Percentiles rank a stretch among this genome's conserved stretches.
Evolutionary conservation across 768 basidiomycete genomes (phyloP).

Genomic region (Chlorophyllum brunneum): DNA sequence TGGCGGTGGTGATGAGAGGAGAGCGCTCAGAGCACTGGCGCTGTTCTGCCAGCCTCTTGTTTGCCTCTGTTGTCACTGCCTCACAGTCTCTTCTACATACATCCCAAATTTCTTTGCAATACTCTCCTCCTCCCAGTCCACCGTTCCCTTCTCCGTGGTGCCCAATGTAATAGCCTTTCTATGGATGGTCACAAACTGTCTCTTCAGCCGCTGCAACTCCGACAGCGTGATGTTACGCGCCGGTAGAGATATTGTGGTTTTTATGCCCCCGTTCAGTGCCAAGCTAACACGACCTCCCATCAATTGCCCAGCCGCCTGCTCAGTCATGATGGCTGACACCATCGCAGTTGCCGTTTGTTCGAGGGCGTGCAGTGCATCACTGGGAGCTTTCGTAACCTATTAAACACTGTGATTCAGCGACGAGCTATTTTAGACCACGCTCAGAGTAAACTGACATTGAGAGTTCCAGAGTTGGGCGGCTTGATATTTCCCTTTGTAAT

Average conservation of each 20-base stretch:
- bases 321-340: conserved; percentile 67
- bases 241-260: conserved; percentile 58
- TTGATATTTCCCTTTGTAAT: conserved; percentile 77
- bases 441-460: conserved; percentile 43
- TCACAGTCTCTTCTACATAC: conserved; percentile 71
- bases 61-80: conserved; percentile 16
- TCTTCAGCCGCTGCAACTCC: conserved; percentile 84
- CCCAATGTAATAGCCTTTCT: conserved; percentile 86
- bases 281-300: conserved; percentile 51
- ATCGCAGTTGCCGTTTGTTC: conserved; percentile 72
- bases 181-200: conserved; percentile 88
- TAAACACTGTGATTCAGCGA: not conserved
- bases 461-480: conserved; percentile 83
- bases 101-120: conserved; percentile 65
- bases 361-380: conserved; percentile 83
- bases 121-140: conserved; percentile 74
- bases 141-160: conserved; percentile 68
- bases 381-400: conserved; percentile 78
- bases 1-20: too few relatives aligned
- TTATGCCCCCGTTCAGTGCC: conserved; percentile 36
- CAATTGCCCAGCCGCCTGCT: conserved; percentile 50
- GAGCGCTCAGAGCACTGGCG: not conserved
- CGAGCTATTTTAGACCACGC: not conserved
- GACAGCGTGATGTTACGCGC: conserved; percentile 72
- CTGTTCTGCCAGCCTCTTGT: conserved; percentile 5